Evolutionary conservation across 2,329 filamentous ascomycete species (phyloP).

Genomic region (Epichloe sibirici): DNA sequence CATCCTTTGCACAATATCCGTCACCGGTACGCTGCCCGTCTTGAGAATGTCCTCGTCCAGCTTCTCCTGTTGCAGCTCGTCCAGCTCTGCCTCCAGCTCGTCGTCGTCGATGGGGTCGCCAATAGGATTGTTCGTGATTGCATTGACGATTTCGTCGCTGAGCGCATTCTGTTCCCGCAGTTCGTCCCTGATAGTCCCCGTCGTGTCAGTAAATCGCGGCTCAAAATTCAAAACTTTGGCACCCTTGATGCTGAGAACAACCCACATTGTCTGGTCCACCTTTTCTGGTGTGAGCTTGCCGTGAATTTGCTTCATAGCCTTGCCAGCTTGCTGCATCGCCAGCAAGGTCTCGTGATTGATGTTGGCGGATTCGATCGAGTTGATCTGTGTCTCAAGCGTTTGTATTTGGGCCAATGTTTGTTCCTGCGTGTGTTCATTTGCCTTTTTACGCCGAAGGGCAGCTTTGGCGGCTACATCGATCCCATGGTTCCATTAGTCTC

Average conservation of each 20-base stretch:
- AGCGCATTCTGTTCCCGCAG: conserved; percentile 85
- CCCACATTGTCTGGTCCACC: conserved; percentile 89
- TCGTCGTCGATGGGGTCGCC: conserved; percentile 68
- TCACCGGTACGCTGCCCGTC: conserved; percentile 72
- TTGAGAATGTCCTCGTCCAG: conserved; percentile 90
- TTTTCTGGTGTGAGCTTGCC: conserved; percentile 83
- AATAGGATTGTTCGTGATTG: conserved; percentile 61
- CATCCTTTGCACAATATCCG: conserved; percentile 64
- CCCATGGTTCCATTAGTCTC: conserved; percentile 10
- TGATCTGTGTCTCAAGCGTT: conserved; percentile 90
- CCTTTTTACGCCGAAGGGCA: conserved; percentile 87
- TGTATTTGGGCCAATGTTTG: conserved; percentile 83
- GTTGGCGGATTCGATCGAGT: conserved; percentile 93
- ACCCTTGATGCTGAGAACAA: conserved; percentile 11
- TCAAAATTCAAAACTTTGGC: too few species aligned
- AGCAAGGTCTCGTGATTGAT: conserved; percentile 95
- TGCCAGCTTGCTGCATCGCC: conserved; percentile 83
- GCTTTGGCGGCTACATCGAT: conserved; percentile 62
- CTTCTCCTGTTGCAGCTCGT: conserved; percentile 77
- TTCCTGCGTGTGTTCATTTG: conserved; percentile 80
- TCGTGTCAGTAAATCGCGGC: not conserved
- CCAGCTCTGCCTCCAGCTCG: conserved; percentile 77
- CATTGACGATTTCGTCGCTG: conserved; percentile 82
- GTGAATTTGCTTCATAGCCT: conserved; percentile 90
- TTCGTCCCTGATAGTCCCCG: conserved; percentile 52